These are phyloP conservation scores for Rhytidiadelphus loreus DNA, from an alignment of 225 moss, liverwort and hornwort genomes.

Conservation along the genomic window DNA sequence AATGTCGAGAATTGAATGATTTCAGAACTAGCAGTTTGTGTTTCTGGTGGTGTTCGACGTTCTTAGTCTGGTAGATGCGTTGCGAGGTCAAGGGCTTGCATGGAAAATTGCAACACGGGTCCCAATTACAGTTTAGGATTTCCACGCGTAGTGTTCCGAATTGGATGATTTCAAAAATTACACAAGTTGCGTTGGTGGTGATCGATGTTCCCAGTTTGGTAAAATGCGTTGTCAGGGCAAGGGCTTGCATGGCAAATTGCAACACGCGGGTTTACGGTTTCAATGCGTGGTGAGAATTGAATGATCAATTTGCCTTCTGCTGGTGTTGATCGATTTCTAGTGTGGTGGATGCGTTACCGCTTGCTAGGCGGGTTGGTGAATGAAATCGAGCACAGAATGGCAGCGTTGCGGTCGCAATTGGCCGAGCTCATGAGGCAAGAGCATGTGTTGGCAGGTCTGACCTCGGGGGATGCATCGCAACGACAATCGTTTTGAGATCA, in stretches of 20 bases:
- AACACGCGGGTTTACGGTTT: background rate
- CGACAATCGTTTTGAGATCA: slow-evolving; percentile 17
- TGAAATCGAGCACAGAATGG: slow-evolving; percentile 29
- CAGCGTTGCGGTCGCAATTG: slow-evolving; percentile 25
- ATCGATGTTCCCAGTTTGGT: background rate
- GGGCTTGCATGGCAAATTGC: background rate
- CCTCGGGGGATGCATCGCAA: slow-evolving; percentile 6
- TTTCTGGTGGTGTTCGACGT: background rate
- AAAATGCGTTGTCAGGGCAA: background rate
- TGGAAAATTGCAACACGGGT: background rate
- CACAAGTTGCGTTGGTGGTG: background rate
- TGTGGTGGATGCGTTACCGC: slow-evolving; percentile 10
- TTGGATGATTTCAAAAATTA: background rate
- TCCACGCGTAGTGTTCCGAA: background rate
- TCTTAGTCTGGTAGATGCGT: background rate
- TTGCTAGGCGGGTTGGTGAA: slow-evolving; percentile 6
- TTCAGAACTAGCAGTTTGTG: background rate
- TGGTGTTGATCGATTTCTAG: background rate
- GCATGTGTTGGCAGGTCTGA: slow-evolving; percentile 30
- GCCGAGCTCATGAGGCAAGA: slow-evolving; percentile 29
- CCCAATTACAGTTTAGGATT: background rate
- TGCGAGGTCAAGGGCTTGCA: background rate
- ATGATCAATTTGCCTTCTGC: background rate
- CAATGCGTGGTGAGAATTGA: background rate
- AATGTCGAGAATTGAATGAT: background rate